phyloP scores from a whole-genome alignment of 352 stramenopile species.

The Thalassiosira sp. region DNA sequence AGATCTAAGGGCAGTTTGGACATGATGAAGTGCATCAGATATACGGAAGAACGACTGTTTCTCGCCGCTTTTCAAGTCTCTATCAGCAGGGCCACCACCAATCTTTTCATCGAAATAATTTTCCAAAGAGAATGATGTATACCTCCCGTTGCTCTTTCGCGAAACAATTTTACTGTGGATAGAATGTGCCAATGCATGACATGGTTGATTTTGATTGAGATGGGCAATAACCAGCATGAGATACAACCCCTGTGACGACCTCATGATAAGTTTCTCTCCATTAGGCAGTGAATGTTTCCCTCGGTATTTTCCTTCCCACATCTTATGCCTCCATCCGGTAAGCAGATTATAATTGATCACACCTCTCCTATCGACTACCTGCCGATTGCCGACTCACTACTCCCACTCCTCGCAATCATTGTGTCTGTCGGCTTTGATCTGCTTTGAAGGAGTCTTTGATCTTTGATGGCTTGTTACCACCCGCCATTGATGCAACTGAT shows the following conservation, averaged over 20 bases:
- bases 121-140: constrained; percentile 30
- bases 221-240: constrained; percentile 1
- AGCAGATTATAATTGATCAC: too few relatives aligned
- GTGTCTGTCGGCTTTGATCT: too few relatives aligned
- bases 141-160: constrained; percentile 32
- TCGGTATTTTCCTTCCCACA: too few relatives aligned
- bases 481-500: too few relatives aligned
- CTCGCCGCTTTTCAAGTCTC: not conserved
- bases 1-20: constrained; percentile 45
- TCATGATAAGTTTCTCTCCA: not conserved
- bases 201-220: constrained; percentile 1
- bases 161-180: constrained; percentile 24
- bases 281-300: too few relatives aligned
- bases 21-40: constrained; percentile 5
- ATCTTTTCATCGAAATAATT: constrained; percentile 2
- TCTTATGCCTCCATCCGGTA: too few relatives aligned
- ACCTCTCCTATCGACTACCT: too few relatives aligned
- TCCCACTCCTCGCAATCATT: too few relatives aligned
- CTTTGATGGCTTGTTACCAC: too few relatives aligned
- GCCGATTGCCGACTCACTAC: too few relatives aligned
- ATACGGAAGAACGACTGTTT: not conserved
- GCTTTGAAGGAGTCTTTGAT: too few relatives aligned
- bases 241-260: not conserved
- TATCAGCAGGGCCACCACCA: not conserved
- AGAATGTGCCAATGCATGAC: constrained; percentile 9